These are phyloP conservation scores for Gnaphalium uliginosum DNA, from an alignment of 129 eudicot genomes.

Conservation along the genomic window DNA sequence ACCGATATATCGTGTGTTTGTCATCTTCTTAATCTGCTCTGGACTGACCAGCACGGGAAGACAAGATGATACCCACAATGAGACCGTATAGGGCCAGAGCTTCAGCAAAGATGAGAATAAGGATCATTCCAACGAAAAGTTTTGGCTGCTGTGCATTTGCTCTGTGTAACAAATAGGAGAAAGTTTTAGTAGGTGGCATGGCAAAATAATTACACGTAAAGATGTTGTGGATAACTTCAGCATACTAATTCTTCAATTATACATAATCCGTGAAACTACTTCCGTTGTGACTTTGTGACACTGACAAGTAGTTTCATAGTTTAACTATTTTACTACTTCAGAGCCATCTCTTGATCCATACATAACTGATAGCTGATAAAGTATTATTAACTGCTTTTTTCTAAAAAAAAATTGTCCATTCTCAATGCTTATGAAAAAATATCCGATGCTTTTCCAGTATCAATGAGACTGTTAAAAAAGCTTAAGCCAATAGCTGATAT, in stretches of 20 bases:
- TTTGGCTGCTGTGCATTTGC: constrained; percentile 76
- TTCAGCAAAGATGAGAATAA: constrained; percentile 68
- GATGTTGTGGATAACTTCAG: not conserved
- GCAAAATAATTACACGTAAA: not conserved
- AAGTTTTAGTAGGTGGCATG: not conserved
- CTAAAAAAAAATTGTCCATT: not conserved
- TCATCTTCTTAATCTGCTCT: constrained; percentile 57
- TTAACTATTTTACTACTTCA: not conserved
- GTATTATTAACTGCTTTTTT: not conserved
- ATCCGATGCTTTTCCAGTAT: not conserved
- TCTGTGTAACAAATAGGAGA: constrained; percentile 36
- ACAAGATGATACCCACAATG: constrained; percentile 69
- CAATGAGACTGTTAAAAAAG: not conserved
- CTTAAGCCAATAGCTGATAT: not conserved
- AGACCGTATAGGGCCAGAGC: constrained; percentile 68
- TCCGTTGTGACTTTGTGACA: not conserved
- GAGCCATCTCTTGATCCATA: not conserved
- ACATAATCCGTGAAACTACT: not conserved
- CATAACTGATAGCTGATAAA: not conserved
- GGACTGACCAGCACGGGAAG: constrained; percentile 78
- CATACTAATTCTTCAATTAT: not conserved
- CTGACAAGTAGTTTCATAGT: not conserved
- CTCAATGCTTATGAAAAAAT: not conserved
- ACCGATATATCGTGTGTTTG: constrained; percentile 2
- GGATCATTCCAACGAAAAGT: constrained; percentile 75